Evolutionary conservation across 208 protist genomes (phyloP), one percentile per base, ranked within the genome.

Genomic region (Jaenimonas drosophilae): DNA sequence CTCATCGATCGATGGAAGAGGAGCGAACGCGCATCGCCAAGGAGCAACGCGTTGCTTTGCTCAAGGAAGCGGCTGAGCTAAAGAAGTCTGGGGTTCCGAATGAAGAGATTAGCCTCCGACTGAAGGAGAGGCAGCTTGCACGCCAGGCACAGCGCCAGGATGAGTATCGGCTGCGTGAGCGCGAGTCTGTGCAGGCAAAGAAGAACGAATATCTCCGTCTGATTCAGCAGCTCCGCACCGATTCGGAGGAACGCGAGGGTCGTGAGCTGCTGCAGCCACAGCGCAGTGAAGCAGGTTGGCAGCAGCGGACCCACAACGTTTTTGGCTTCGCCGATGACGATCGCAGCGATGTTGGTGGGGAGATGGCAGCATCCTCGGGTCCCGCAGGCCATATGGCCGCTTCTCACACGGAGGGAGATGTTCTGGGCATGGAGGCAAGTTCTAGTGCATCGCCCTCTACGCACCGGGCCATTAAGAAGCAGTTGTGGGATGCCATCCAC

Each of bases 161-260:
- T 1, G 77, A 85, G 54, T 73, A 83, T 49, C 68, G 77, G 29
- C 51, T 84, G 17, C 53, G 48, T n/a, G 80, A 93, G 61, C 74
- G 59, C 2, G 64, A 84, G 48, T 42, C 43, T 1, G 49, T 93
- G 12, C 56, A 64, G 40, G 38, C 52, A 36, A 67, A 72, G 36
- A 77, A 88, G 57, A 42, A 30, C 17, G 34, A 62, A 12, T 73
- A 88, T 42, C 51, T 88, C 19, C 64, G 82, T 34, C 58, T 75
- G 56, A 75, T 93, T 32, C 70, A 83, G 31, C 31, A 70, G 39
- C 70, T 92, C 41, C 68, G 71, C 44, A 27, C 51, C n/a, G 63
- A 70, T 24, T 74, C 84, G n/a, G 83, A 92, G 60, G 38, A 62
- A 49, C 64, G 78, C 16, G 83, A 92, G 27, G 83, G 83, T 0